Conservation (phyloP, 1,139 yeast species). For the Kluyveromyces sp. region DNA sequence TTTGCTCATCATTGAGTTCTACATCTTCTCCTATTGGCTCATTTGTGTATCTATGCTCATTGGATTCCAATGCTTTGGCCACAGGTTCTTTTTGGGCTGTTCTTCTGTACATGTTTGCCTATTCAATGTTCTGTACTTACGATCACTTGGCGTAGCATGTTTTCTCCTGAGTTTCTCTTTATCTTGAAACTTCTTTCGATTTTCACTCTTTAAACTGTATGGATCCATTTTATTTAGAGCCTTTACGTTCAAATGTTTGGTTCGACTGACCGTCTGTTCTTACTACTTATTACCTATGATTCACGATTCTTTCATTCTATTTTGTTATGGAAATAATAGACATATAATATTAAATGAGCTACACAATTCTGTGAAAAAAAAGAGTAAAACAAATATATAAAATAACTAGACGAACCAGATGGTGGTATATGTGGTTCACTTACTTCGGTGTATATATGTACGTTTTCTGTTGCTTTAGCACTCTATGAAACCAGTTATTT, state of each 20-base stretch:
- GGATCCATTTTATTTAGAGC: conserved; percentile 17
- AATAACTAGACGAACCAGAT: too few species aligned
- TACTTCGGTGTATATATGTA: too few species aligned
- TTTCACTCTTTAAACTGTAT: conserved; percentile 23
- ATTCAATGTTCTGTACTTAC: conserved; percentile 22
- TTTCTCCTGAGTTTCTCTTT: conserved; percentile 25
- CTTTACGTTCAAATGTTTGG: too few species aligned
- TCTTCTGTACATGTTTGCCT: conserved; percentile 2
- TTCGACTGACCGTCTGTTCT: too few species aligned
- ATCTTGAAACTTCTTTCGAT: conserved; percentile 28
- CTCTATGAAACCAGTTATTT: background rate
- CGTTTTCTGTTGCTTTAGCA: background rate
- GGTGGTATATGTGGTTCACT: too few species aligned
- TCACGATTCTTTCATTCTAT: too few species aligned
- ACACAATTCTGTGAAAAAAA: too few species aligned
- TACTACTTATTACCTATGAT: too few species aligned
- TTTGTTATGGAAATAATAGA: too few species aligned
- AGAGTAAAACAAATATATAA: too few species aligned
- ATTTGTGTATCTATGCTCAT: conserved; percentile 20
- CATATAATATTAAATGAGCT: too few species aligned
- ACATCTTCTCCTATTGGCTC: conserved; percentile 11
- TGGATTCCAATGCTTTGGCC: conserved; percentile 13
- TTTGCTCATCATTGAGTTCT: conserved; percentile 12
- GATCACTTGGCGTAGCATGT: conserved; percentile 29
- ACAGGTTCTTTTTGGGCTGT: conserved; percentile 6